Percentiles rank a stretch among this genome's conserved stretches.
phyloP scores from a whole-genome alignment of 129 eudicot species.

The Flaveria trinervia region DNA sequence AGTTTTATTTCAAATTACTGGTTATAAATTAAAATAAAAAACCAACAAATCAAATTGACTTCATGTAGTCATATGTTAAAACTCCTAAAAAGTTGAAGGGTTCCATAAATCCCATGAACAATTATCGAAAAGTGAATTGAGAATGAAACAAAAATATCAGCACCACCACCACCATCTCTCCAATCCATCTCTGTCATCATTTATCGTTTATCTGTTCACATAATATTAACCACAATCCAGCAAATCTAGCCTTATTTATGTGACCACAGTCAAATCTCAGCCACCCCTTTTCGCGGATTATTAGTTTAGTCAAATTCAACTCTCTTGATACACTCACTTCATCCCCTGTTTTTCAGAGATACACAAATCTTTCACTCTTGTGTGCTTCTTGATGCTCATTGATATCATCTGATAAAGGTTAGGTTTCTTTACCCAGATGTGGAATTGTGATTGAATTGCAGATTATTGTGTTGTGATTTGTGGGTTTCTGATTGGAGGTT shows the following conservation, averaged over 20 bases:
- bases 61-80: neutral
- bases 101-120: neutral
- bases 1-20: too few relatives aligned
- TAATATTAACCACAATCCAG: neutral
- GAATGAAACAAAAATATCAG: slow-evolving; percentile 11
- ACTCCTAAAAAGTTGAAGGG: neutral
- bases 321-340: neutral
- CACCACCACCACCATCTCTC: slow-evolving; percentile 32
- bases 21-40: neutral
- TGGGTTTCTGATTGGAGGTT: neutral
- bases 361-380: neutral
- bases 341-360: slow-evolving; percentile 17
- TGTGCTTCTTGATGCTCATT: slow-evolving; percentile 23
- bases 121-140: slow-evolving; percentile 5
- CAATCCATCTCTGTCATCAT: slow-evolving; percentile 24
- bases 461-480: too few relatives aligned
- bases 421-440: neutral
- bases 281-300: slow-evolving; percentile 19
- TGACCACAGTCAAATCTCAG: slow-evolving; percentile 19
- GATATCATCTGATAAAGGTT: slow-evolving; percentile 15
- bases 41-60: slow-evolving; percentile 13
- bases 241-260: slow-evolving; percentile 2
- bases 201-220: neutral
- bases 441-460: too few relatives aligned
- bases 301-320: slow-evolving; percentile 27